These are phyloP conservation scores for Claviceps digitariae DNA, from an alignment of 2,329 filamentous ascomycete genomes.

Conservation along the genomic window DNA sequence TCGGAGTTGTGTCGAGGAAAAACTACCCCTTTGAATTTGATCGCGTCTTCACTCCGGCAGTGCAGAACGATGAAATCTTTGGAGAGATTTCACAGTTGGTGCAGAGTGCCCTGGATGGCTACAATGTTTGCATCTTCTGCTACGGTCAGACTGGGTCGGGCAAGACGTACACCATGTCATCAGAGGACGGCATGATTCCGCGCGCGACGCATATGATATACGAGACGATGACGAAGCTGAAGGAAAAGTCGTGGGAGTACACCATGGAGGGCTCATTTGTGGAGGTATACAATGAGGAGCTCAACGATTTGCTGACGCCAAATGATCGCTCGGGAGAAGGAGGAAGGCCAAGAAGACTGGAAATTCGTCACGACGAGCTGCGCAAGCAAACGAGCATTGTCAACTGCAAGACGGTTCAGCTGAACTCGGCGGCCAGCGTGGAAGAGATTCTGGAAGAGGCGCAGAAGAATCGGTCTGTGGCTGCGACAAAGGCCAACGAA, in stretches of 20 bases:
- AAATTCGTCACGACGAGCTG: constrained; percentile 74
- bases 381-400: constrained; percentile 72
- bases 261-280: constrained; percentile 90
- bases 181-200: constrained; percentile 85
- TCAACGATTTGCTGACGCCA: constrained; percentile 68
- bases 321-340: constrained; percentile 50
- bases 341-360: constrained; percentile 65
- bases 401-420: constrained; percentile 61
- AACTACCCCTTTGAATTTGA: constrained; percentile 84
- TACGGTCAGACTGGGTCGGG: constrained; percentile 96
- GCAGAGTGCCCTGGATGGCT: constrained; percentile 89
- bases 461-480: constrained; percentile 76
- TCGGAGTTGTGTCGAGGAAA: constrained; percentile 63
- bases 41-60: constrained; percentile 69
- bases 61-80: constrained; percentile 77
- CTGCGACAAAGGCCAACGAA: constrained; percentile 95
- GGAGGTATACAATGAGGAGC: constrained; percentile 95
- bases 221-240: constrained; percentile 66
- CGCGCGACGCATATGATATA: constrained; percentile 90
- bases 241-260: constrained; percentile 89
- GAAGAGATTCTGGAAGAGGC: constrained; percentile 69
- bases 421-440: constrained; percentile 70
- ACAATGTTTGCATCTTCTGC: constrained; percentile 98
- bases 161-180: constrained; percentile 95
- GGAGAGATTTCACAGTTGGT: constrained; percentile 94